phyloP scores from a whole-genome alignment of 225 moss, liverwort and hornwort genomes.

The Polytrichum formosum region DNA sequence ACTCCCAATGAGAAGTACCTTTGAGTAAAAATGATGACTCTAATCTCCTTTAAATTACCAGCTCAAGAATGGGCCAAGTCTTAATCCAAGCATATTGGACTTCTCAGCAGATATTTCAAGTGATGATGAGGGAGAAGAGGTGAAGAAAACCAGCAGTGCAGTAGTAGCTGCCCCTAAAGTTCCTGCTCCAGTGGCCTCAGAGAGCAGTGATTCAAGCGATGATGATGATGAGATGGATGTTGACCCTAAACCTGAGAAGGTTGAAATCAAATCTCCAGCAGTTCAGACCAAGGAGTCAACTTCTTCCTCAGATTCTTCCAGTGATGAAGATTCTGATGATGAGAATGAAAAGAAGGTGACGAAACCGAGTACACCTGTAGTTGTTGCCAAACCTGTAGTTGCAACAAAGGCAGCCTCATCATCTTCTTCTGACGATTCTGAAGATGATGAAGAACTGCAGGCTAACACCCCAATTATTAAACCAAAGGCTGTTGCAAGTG shows the following conservation, averaged over 20 bases:
- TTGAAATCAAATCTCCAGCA: constrained; percentile 4
- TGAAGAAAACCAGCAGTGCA: constrained; percentile 8
- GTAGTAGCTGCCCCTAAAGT: constrained; percentile 8
- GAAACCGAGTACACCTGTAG: constrained; percentile 3
- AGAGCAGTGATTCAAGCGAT: constrained; percentile 50
- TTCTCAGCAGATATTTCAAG: constrained; percentile 15
- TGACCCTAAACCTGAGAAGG: constrained; percentile 22
- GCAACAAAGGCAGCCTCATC: constrained; percentile 7
- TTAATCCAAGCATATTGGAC: too few relatives aligned
- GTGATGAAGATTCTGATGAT: constrained; percentile 29
- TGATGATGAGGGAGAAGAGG: constrained; percentile 48
- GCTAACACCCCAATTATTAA: background rate
- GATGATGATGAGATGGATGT: constrained; percentile 63
- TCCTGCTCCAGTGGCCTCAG: constrained; percentile 19
- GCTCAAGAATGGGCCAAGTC: too few relatives aligned
- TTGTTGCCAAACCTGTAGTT: constrained; percentile 8
- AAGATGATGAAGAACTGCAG: background rate
- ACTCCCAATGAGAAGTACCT: too few relatives aligned
- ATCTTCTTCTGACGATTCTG: constrained; percentile 22
- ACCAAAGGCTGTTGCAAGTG: background rate
- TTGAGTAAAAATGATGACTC: too few relatives aligned
- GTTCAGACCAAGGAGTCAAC: constrained; percentile 21
- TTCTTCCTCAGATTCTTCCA: constrained; percentile 37
- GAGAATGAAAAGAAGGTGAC: constrained; percentile 16
- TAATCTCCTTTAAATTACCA: too few relatives aligned